Percentiles rank a stretch among this genome's conserved stretches.
These are phyloP conservation scores for Cicer judaicum DNA, from an alignment of 306 rosid genomes.

Conservation along the genomic window DNA sequence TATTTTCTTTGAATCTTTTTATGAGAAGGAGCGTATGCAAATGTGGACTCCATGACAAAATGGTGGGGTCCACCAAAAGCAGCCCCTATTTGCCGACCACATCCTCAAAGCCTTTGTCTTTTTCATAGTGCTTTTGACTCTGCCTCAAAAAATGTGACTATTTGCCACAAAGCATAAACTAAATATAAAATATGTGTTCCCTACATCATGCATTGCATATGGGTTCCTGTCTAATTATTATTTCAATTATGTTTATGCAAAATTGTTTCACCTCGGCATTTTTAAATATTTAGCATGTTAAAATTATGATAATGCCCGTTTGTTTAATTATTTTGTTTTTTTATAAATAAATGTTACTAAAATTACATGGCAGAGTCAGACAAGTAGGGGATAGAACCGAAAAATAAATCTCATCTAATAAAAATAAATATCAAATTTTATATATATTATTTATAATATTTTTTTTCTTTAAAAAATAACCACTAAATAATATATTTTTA, in stretches of 20 bases:
- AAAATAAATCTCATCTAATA: too few relatives aligned
- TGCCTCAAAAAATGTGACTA: conserved; percentile 33
- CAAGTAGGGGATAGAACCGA: too few relatives aligned
- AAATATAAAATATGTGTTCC: not conserved
- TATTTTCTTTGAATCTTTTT: conserved; percentile 39
- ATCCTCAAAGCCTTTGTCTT: conserved; percentile 40
- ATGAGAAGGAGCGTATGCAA: conserved; percentile 47
- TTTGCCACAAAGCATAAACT: not conserved
- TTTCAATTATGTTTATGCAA: not conserved
- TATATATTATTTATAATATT: too few relatives aligned
- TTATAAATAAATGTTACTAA: not conserved
- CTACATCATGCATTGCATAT: conserved; percentile 5
- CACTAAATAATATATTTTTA: too few relatives aligned
- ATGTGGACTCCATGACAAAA: conserved; percentile 7
- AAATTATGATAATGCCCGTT: conserved; percentile 10
- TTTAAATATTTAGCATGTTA: not conserved
- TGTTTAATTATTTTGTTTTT: not conserved
- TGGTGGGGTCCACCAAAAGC: conserved; percentile 43
- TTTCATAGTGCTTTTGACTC: conserved; percentile 26
- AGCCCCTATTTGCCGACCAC: conserved; percentile 56
- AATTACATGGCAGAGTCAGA: too few relatives aligned
- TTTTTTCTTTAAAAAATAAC: too few relatives aligned
- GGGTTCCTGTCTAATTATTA: conserved; percentile 30
- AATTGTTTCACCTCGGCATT: not conserved
- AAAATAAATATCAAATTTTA: too few relatives aligned